phyloP scores from a whole-genome alignment of 2,329 filamentous ascomycete species.

The Diaporthe amygdali region DNA sequence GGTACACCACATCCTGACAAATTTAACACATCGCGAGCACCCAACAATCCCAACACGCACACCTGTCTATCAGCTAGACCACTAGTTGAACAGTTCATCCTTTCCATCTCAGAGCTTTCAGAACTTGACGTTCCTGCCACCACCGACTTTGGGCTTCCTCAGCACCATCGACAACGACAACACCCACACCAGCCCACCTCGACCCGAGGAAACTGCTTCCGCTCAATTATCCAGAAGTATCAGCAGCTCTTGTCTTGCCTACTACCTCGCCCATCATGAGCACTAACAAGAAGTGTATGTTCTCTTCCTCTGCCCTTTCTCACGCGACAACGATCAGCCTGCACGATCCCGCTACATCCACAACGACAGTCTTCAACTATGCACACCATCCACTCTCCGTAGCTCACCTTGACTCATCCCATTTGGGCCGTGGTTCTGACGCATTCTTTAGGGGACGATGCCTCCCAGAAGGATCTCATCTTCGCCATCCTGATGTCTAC shows the following conservation, averaged over 20 bases:
- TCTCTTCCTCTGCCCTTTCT: neutral
- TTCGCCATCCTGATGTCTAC: constrained; percentile 21
- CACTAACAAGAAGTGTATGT: neutral
- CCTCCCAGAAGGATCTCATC: constrained; percentile 22
- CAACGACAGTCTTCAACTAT: no score
- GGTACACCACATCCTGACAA: neutral
- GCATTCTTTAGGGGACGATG: constrained; percentile 11
- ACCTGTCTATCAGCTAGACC: no score
- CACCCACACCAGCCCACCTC: neutral
- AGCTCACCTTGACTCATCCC: neutral
- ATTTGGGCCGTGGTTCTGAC: neutral
- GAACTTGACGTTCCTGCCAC: neutral
- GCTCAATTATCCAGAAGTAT: neutral
- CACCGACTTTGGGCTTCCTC: neutral
- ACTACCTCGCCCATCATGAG: neutral
- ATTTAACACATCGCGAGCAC: neutral
- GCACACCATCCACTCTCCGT: neutral
- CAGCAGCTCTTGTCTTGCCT: no score
- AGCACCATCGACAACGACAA: neutral
- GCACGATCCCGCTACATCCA: neutral
- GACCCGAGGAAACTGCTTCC: neutral
- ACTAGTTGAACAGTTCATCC: neutral
- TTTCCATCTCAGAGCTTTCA: neutral
- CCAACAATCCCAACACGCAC: no score
- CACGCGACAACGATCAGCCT: neutral